Evolutionary conservation across 1,139 yeast genomes (phyloP).

Genomic region (Blastobotrys petasosporus): DNA sequence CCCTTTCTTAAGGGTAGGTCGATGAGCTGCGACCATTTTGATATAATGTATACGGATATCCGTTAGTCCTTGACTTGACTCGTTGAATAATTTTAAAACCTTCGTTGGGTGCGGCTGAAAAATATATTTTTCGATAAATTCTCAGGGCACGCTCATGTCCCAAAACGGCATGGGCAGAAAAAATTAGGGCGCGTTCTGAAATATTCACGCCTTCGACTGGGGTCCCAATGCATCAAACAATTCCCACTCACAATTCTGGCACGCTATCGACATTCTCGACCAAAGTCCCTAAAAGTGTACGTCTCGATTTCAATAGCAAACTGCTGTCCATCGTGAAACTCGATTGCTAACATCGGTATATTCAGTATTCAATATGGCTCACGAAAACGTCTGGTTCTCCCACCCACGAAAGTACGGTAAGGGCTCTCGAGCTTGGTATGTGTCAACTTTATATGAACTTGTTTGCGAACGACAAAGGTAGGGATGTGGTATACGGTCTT

Average conservation of each 20-base stretch:
- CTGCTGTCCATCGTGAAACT: background rate
- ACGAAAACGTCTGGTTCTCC: conserved; percentile 99
- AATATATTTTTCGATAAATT: too few relatives aligned
- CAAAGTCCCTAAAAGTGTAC: too few relatives aligned
- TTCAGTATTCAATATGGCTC: conserved; percentile 69
- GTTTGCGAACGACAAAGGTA: background rate
- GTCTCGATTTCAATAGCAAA: too few relatives aligned
- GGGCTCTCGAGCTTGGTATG: conserved; percentile 95
- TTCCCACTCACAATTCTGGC: too few relatives aligned
- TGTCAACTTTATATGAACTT: conserved; percentile 3
- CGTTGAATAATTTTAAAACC: background rate
- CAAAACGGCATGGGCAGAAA: too few relatives aligned
- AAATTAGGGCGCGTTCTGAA: too few relatives aligned
- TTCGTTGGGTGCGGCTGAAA: too few relatives aligned
- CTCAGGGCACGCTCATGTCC: too few relatives aligned
- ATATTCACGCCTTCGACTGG: too few relatives aligned
- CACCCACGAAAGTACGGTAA: conserved; percentile 99
- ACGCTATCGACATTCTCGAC: too few relatives aligned
- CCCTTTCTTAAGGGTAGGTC: conserved; percentile 73
- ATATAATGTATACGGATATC: background rate
- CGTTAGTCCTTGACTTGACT: background rate
- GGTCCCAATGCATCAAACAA: too few relatives aligned
- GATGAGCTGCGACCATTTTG: conserved; percentile 39
- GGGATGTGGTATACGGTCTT: background rate
- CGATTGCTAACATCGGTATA: background rate